phyloP scores from a whole-genome alignment of 2,329 filamentous ascomycete species.

The Colletotrichum neosansevieriae region DNA sequence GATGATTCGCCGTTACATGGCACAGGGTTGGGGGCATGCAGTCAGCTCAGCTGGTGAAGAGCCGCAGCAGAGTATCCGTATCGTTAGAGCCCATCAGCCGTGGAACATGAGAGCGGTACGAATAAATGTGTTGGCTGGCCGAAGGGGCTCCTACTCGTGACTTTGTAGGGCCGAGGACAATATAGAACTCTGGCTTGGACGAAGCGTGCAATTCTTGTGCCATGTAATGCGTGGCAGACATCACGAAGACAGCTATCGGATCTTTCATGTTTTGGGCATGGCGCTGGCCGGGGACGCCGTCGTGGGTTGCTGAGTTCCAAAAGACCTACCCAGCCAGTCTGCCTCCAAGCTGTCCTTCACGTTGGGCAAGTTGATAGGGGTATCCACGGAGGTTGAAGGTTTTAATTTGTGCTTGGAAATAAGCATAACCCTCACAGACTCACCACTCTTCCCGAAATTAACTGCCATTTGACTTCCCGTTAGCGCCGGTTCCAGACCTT shows the following conservation, averaged over 20 bases:
- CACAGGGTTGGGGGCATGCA: background rate
- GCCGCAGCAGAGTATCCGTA: no score
- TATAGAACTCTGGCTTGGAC: background rate
- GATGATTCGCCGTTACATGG: background rate
- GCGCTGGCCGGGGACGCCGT: background rate
- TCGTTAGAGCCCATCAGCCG: no score
- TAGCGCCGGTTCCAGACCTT: background rate
- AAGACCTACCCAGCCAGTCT: no score
- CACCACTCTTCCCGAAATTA: background rate
- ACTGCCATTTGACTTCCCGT: background rate
- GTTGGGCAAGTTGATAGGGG: no score
- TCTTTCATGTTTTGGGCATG: background rate
- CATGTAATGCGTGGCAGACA: no score
- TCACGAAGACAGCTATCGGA: background rate
- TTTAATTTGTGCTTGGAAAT: constrained; percentile 11
- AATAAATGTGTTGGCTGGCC: no score
- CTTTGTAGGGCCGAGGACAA: background rate
- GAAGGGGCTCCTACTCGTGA: no score
- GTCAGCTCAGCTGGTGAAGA: no score
- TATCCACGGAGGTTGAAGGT: background rate
- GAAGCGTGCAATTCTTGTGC: background rate
- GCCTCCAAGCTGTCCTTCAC: no score
- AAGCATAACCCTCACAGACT: constrained; percentile 20
- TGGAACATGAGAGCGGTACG: no score
- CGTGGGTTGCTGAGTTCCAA: background rate